These are phyloP conservation scores for Hamigera avellanea DNA, from an alignment of 495 filamentous ascomycete genomes.

Conservation along the genomic window DNA sequence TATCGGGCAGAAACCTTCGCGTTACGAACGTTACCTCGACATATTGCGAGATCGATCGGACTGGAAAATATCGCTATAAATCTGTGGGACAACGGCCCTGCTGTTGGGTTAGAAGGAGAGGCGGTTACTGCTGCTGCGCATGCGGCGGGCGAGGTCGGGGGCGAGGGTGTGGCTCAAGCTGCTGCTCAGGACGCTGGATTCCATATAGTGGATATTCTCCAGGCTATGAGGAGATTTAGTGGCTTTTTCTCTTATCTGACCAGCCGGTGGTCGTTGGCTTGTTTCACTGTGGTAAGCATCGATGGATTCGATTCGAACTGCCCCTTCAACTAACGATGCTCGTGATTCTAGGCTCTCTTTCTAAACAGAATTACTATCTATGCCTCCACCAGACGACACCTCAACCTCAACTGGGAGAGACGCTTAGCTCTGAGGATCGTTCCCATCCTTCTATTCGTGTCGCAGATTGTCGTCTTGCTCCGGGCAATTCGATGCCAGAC, in stretches of 20 bases:
- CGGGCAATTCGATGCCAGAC: constrained; percentile 91
- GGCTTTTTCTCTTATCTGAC: constrained; percentile 87
- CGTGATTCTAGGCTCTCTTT: constrained; percentile 49
- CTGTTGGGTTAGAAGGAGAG: constrained; percentile 13
- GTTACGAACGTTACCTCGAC: constrained; percentile 25
- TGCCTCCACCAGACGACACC: constrained; percentile 69
- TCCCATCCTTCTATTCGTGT: constrained; percentile 63
- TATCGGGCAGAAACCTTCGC: constrained; percentile 26
- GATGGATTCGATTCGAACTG: not conserved
- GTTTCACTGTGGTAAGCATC: constrained; percentile 56
- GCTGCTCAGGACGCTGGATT: constrained; percentile 18
- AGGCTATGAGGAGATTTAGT: constrained; percentile 49
- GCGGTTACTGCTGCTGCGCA: constrained; percentile 16
- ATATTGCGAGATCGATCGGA: constrained; percentile 20
- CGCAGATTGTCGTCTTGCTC: constrained; percentile 56
- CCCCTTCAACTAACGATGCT: not conserved
- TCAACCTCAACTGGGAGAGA: constrained; percentile 58
- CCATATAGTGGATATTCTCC: constrained; percentile 25
- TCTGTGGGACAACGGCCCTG: constrained; percentile 17
- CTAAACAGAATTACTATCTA: constrained; percentile 90
- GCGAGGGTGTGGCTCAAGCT: constrained; percentile 18
- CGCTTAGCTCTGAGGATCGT: constrained; percentile 62
- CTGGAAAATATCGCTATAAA: constrained; percentile 13
- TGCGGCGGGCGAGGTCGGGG: constrained; percentile 17
- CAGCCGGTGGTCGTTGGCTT: constrained; percentile 85